Evolutionary conservation across 78 protist species (phyloP), one percentile per base, ranked within the genome.

Genomic region (Cavenderia fasciculata): DNA sequence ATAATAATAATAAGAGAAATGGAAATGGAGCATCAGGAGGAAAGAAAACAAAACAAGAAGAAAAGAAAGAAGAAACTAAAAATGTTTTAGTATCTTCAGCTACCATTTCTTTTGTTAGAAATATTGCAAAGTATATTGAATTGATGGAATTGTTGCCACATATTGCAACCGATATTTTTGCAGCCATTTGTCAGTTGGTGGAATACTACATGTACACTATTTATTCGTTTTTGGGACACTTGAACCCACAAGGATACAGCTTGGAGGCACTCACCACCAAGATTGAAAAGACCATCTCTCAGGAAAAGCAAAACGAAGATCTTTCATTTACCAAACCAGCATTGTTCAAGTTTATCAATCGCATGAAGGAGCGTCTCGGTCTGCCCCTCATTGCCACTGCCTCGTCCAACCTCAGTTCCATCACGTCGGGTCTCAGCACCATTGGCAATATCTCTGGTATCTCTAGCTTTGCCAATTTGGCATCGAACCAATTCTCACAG

Each of bases 121-220:
- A 77, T 29, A 74, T 87, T 75, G 93, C 86, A 10, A 87, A 87
- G 36, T 87, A 87, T 59, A 38, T 70, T 25, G 88, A 87, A 18
- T 74, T 87, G 86, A 87, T 87, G 93, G 78, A 87, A 59, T 44
- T 46, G 66, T 49, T 87, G 36, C 88, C 85, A 41, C 93, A 75
- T 70, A 87, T 87, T 23, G 33, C 78, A 10, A 12, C 31, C 0
- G 93, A 87, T 59, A 87, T 87, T 7, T 87, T 87, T 51, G 41
- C 49, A 21, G 73, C 85, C 0, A 74, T 87, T 61, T 54, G 85
- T 46, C 93, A 87, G 36, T 47, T 87, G 18, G 70, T 87, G 25
- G 93, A 87, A 49, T 87, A 87, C 18, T 87, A 87, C 33, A 82
- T 82, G 90, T 82, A 82, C 36, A 82, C 90, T 23, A 59, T 82